phyloP scores from a whole-genome alignment of 352 stramenopile genomes.

The Globisporangium orthogonon region DNA sequence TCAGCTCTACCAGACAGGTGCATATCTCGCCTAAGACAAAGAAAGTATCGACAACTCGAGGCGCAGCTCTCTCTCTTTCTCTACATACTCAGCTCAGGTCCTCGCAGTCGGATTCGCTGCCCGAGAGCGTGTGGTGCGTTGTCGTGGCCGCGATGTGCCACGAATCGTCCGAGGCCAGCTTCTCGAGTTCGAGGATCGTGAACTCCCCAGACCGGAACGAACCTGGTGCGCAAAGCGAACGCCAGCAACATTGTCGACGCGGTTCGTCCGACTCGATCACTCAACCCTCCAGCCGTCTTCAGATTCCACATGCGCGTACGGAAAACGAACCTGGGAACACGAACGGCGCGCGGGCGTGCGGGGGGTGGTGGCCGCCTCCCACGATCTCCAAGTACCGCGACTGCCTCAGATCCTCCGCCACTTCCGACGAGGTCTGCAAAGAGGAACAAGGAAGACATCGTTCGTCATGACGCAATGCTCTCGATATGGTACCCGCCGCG shows the following conservation, averaged over 20 bases:
- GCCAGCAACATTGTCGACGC: background rate
- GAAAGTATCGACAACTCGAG: no score
- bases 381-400: constrained; percentile 48
- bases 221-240: constrained; percentile 22
- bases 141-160: constrained; percentile 43
- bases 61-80: background rate
- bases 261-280: no score
- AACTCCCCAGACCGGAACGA: constrained; percentile 67
- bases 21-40: background rate
- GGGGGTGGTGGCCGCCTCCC: constrained; percentile 40
- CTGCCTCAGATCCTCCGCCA: background rate
- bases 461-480: background rate
- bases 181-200: constrained; percentile 63
- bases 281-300: no score
- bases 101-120: constrained; percentile 1
- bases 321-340: constrained; percentile 48
- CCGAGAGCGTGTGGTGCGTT: constrained; percentile 27
- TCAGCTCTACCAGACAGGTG: background rate
- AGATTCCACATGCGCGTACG: background rate
- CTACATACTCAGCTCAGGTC: no score
- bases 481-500: background rate
- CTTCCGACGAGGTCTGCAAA: background rate
- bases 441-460: no score
- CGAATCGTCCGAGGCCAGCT: constrained; percentile 33
- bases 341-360: constrained; percentile 32